phyloP scores from a whole-genome alignment of 2,329 filamentous ascomycete species.

The Stemphylium lycopersici region DNA sequence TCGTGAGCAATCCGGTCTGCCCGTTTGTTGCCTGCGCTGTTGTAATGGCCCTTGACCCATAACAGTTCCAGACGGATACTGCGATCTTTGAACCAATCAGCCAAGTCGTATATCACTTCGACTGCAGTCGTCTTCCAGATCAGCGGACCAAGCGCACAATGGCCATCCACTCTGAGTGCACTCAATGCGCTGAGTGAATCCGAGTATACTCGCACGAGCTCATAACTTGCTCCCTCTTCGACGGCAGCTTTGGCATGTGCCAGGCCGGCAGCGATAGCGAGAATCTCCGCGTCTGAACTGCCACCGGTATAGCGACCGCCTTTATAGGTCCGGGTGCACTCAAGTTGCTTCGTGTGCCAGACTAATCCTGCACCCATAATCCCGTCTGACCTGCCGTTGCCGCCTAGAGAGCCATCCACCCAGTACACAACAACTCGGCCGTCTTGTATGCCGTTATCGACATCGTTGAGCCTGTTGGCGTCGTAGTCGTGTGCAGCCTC shows the following conservation, averaged over 20 bases:
- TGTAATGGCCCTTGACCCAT: constrained; percentile 21
- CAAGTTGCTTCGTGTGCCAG: too few relatives aligned
- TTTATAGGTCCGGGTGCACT: neutral
- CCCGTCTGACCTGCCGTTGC: too few relatives aligned
- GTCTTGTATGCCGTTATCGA: too few relatives aligned
- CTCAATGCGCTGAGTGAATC: neutral
- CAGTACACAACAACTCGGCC: too few relatives aligned
- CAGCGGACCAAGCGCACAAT: neutral
- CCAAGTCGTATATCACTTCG: neutral
- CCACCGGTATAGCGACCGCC: neutral
- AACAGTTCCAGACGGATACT: constrained; percentile 4
- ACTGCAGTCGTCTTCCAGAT: neutral
- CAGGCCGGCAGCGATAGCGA: neutral
- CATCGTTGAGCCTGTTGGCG: too few relatives aligned
- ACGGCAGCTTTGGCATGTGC: neutral
- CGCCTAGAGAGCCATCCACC: too few relatives aligned
- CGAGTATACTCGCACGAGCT: neutral
- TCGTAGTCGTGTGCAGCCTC: too few relatives aligned
- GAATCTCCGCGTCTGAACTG: neutral
- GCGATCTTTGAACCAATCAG: neutral
- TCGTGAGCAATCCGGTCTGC: constrained; percentile 6
- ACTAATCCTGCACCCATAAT: too few relatives aligned
- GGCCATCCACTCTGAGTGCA: neutral
- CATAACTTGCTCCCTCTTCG: neutral
- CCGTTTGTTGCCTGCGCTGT: constrained; percentile 5